Percentiles rank a stretch among this genome's conserved stretches.
phyloP scores from a whole-genome alignment of 345 rosid genomes.

The Lepidium africanum region DNA sequence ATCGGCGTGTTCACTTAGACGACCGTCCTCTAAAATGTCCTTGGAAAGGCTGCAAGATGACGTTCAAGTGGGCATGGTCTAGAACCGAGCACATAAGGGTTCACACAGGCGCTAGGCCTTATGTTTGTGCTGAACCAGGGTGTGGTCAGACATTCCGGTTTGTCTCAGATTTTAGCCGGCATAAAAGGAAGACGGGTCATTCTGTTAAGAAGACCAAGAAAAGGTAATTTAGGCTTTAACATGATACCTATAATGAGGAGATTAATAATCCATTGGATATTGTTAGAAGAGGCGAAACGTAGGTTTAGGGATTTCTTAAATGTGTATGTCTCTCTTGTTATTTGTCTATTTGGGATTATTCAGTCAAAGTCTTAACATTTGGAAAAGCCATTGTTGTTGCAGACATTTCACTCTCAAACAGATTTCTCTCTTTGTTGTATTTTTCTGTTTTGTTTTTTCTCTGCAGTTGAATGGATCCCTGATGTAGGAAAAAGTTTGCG shows the following conservation, averaged over 20 bases:
- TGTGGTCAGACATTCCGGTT: constrained; percentile 93
- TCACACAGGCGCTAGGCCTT: constrained; percentile 97
- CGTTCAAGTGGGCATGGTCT: constrained; percentile 99
- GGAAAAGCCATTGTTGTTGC: constrained; percentile 1
- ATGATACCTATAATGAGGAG: constrained; percentile 26
- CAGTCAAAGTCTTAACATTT: neutral
- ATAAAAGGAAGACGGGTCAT: constrained; percentile 93
- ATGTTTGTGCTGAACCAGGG: constrained; percentile 65
- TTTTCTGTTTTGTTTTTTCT: neutral
- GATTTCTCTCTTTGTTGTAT: constrained; percentile 12
- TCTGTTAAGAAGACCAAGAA: constrained; percentile 54
- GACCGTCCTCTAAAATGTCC: constrained; percentile 99
- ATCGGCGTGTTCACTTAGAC: constrained; percentile 71
- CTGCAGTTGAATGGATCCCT: constrained; percentile 1
- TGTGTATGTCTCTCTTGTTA: neutral
- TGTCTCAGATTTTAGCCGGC: constrained; percentile 94
- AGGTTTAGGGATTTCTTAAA: no score
- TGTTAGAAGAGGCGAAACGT: no score
- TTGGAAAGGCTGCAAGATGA: constrained; percentile 97
- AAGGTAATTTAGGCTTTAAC: constrained; percentile 18
- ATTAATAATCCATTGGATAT: constrained; percentile 28
- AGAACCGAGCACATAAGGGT: constrained; percentile 92
- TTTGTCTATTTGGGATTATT: neutral
- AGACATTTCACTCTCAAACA: neutral
- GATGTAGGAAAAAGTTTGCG: neutral